Evolutionary conservation across 108 stramenopile genomes (phyloP).

Genomic region (Cyclostephanos invisitatus): DNA sequence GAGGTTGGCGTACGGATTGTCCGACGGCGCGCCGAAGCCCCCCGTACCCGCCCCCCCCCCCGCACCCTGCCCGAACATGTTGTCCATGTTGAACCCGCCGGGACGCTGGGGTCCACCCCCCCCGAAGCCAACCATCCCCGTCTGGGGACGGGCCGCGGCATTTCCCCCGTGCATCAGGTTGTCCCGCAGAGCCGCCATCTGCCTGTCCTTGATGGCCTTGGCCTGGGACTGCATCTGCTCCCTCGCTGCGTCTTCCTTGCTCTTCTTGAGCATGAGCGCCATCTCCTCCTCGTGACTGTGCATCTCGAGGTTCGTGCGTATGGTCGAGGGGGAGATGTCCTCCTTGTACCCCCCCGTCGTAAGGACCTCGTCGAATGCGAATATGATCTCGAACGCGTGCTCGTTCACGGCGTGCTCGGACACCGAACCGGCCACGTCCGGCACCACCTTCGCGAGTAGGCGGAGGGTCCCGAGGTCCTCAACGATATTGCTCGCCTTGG

Average conservation of each 20-base stretch:
- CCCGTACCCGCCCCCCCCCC: slow-evolving; percentile 47
- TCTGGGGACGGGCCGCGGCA: slow-evolving; percentile 32
- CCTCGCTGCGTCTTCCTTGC: slow-evolving; percentile 89
- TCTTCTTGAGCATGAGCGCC: slow-evolving; percentile 86
- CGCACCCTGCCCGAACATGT: slow-evolving; percentile 35
- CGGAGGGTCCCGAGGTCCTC: slow-evolving; percentile 98
- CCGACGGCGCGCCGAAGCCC: slow-evolving; percentile 31
- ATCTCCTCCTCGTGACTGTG: slow-evolving; percentile 99
- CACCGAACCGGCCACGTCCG: slow-evolving; percentile 92
- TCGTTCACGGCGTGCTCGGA: slow-evolving; percentile 91
- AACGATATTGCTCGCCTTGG: slow-evolving; percentile 95
- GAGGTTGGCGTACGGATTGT: slow-evolving; percentile 51
- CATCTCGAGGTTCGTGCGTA: slow-evolving; percentile 96
- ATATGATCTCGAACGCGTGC: slow-evolving; percentile 96
- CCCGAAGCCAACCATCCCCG: slow-evolving; percentile 69
- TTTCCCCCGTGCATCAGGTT: slow-evolving; percentile 65
- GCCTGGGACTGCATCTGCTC: slow-evolving; percentile 89
- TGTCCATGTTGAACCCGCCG: slow-evolving; percentile 39
- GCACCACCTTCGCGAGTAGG: slow-evolving; percentile 97
- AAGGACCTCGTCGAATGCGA: slow-evolving; percentile 99
- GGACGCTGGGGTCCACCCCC: slow-evolving; percentile 40
- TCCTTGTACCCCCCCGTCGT: slow-evolving; percentile 98
- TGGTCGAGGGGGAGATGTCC: slow-evolving; percentile 82
- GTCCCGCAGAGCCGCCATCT: slow-evolving; percentile 78
- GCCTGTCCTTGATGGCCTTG: slow-evolving; percentile 85